These are phyloP conservation scores for Cochlearia excelsa DNA, from an alignment of 345 rosid species.

Conservation along the genomic window DNA sequence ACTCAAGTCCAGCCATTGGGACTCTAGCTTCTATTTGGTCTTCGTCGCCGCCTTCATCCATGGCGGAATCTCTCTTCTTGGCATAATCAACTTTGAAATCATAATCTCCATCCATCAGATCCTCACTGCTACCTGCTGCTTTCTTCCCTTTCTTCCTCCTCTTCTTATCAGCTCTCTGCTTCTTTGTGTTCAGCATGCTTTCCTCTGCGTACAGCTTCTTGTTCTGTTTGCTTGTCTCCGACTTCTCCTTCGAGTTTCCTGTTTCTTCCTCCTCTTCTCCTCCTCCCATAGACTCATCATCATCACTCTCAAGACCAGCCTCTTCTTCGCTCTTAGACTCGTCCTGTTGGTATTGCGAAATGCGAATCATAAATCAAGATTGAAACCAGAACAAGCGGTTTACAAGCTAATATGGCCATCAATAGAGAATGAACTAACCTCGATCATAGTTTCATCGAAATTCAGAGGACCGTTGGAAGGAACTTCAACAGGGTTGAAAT, in stretches of 20 bases:
- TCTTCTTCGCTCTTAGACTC: constrained; percentile 17
- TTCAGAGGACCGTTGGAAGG: constrained; percentile 61
- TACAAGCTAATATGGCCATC: constrained; percentile 4
- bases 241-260: constrained; percentile 39
- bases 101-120: constrained; percentile 63
- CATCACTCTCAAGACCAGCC: constrained; percentile 12
- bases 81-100: constrained; percentile 79
- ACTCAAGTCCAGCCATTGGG: constrained; percentile 50
- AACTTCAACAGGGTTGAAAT: constrained; percentile 69
- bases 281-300: constrained; percentile 45
- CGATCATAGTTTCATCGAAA: constrained; percentile 67
- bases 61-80: constrained; percentile 42
- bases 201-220: constrained; percentile 63
- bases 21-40: constrained; percentile 35
- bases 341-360: constrained; percentile 22
- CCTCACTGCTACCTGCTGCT: constrained; percentile 36
- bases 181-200: constrained; percentile 69
- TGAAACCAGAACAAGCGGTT: not conserved
- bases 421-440: constrained; percentile 48
- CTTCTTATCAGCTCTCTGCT: constrained; percentile 74
- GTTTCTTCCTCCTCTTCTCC: constrained; percentile 38
- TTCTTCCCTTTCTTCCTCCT: constrained; percentile 60
- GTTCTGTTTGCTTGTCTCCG: constrained; percentile 53
- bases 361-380: not conserved
- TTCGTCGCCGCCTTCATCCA: constrained; percentile 45